These are phyloP conservation scores for Baeospora myosura DNA, from an alignment of 1,284 basidiomycete genomes.

Conservation along the genomic window DNA sequence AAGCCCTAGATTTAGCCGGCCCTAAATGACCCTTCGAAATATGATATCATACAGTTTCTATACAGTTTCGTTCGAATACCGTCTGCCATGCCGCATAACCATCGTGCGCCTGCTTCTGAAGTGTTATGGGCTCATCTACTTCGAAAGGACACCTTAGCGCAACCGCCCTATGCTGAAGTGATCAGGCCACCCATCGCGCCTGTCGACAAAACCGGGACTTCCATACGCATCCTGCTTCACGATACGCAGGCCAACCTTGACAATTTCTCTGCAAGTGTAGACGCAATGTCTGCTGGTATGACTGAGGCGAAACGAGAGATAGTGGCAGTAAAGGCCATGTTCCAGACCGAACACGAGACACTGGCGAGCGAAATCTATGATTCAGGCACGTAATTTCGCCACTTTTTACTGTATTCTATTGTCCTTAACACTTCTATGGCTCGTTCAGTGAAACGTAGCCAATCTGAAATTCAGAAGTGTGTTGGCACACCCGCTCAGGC, in stretches of 20 bases:
- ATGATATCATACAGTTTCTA: no score
- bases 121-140: slow-evolving; percentile 46
- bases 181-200: slow-evolving; percentile 37
- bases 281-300: slow-evolving; percentile 33
- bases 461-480: slow-evolving; percentile 48
- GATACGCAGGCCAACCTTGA: slow-evolving; percentile 62
- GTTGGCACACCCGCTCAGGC: slow-evolving; percentile 51
- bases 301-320: slow-evolving; percentile 37
- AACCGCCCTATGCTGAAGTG: background rate
- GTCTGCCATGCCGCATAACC: no score
- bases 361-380: slow-evolving; percentile 37
- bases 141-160: slow-evolving; percentile 27
- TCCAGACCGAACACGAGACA: slow-evolving; percentile 37
- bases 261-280: slow-evolving; percentile 45
- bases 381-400: slow-evolving; percentile 29
- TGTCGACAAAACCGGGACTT: slow-evolving; percentile 54
- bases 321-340: slow-evolving; percentile 33
- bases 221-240: slow-evolving; percentile 59
- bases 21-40: no score
- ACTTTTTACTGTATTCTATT: slow-evolving; percentile 18
- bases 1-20: no score
- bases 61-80: no score
- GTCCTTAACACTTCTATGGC: slow-evolving; percentile 7
- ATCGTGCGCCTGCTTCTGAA: slow-evolving; percentile 22
- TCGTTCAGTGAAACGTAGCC: slow-evolving; percentile 47